Evolutionary conservation across 345 rosid genomes (phyloP).

Genomic region (Angophora floribunda): DNA sequence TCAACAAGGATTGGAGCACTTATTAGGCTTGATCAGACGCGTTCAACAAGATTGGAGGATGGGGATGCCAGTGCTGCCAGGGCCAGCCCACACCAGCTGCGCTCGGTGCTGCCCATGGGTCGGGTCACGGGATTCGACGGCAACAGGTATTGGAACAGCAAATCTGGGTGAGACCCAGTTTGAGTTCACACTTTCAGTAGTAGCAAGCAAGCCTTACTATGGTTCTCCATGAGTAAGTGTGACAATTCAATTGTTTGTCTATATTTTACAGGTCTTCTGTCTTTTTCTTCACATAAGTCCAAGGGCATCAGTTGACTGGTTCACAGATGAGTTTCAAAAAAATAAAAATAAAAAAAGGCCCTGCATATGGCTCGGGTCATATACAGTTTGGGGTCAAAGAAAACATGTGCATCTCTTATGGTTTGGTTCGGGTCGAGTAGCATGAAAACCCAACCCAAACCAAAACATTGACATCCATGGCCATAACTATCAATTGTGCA

Average conservation of each 20-base stretch:
- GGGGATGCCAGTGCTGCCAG: neutral
- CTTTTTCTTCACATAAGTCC: no score
- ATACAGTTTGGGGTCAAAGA: no score
- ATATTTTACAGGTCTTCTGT: no score
- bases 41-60: neutral
- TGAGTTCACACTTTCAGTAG: neutral
- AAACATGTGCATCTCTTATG: no score
- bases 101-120: neutral
- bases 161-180: neutral
- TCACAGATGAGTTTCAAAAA: no score
- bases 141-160: neutral
- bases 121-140: no score
- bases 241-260: neutral
- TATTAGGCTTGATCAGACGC: neutral
- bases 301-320: no score
- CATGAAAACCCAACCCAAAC: no score
- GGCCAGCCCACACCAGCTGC: neutral
- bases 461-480: no score
- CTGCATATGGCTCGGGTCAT: no score
- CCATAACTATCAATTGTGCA: neutral
- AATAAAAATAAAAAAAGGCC: no score
- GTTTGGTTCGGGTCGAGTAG: no score
- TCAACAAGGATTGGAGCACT: neutral
- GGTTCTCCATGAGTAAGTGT: neutral
- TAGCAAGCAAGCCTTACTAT: neutral